phyloP scores from a whole-genome alignment of 345 rosid genomes.

The Diplotaxis tenuifolia region DNA sequence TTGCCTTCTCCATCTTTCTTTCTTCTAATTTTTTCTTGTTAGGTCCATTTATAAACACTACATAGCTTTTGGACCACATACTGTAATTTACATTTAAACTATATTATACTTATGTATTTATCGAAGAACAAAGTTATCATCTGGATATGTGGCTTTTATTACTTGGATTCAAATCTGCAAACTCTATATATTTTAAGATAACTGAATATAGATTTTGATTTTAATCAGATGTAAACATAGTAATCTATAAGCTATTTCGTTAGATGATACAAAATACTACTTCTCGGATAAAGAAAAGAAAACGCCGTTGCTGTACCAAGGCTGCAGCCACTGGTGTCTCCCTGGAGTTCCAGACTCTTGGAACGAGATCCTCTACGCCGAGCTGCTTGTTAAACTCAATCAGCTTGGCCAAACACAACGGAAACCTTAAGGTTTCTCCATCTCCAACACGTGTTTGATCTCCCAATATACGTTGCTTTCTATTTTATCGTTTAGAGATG shows the following conservation, averaged over 20 bases:
- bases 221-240: not conserved
- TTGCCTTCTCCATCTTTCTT: not conserved
- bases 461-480: not conserved
- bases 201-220: not conserved
- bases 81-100: not conserved
- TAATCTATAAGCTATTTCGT: not conserved
- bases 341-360: too few species aligned
- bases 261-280: not conserved
- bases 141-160: not conserved
- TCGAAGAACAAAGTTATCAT: not conserved
- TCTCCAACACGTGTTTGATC: not conserved
- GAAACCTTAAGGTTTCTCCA: too few species aligned
- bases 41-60: not conserved
- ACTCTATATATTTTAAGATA: not conserved
- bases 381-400: constrained; percentile 53
- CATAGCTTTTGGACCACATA: not conserved
- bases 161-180: not conserved
- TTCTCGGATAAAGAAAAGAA: constrained; percentile 47
- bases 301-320: constrained; percentile 62
- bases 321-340: constrained; percentile 94
- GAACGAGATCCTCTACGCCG: too few species aligned
- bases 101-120: not conserved
- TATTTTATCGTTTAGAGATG: not conserved
- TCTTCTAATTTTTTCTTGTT: not conserved
- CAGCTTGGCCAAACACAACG: constrained; percentile 18